These are phyloP conservation scores for Pseudopithomyces maydicus DNA, from an alignment of 2,329 filamentous ascomycete species.

Conservation along the genomic window DNA sequence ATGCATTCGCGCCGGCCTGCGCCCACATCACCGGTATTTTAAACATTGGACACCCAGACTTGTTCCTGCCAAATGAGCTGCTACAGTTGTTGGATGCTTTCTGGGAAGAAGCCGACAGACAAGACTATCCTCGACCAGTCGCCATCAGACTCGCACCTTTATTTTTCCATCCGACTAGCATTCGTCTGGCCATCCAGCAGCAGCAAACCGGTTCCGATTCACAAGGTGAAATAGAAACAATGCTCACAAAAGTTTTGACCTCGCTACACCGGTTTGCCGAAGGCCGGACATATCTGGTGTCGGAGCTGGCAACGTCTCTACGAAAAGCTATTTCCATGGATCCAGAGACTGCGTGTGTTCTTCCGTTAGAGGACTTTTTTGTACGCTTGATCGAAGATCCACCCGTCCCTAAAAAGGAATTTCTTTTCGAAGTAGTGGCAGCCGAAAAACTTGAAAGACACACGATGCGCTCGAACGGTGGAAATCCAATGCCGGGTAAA, in stretches of 20 bases:
- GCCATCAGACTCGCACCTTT: slow-evolving; percentile 44
- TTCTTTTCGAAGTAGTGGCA: slow-evolving; percentile 51
- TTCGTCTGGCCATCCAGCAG: slow-evolving; percentile 22
- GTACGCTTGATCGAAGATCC: slow-evolving; percentile 47
- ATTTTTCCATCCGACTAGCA: slow-evolving; percentile 42
- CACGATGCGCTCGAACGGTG: slow-evolving; percentile 18
- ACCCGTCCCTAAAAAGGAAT: slow-evolving; percentile 50
- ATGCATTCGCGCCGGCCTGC: slow-evolving; percentile 34
- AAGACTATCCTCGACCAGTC: slow-evolving; percentile 51
- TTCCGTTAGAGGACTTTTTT: slow-evolving; percentile 48
- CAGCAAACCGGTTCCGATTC: not conserved
- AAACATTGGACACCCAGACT: slow-evolving; percentile 12
- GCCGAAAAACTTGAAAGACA: slow-evolving; percentile 38
- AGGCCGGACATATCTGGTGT: slow-evolving; percentile 41
- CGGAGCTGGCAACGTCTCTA: slow-evolving; percentile 35
- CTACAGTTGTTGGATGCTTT: slow-evolving; percentile 39
- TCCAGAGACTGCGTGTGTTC: slow-evolving; percentile 33
- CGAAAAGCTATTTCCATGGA: slow-evolving; percentile 33
- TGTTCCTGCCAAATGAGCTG: slow-evolving; percentile 20
- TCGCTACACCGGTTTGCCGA: slow-evolving; percentile 36
- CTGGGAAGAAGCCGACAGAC: slow-evolving; percentile 55
- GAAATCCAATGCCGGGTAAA: slow-evolving; percentile 16
- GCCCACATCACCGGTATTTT: slow-evolving; percentile 26
- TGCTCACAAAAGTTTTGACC: slow-evolving; percentile 22
- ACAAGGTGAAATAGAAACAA: not conserved